Percentiles rank a stretch among this genome's conserved stretches.
Evolutionary conservation across 169 alveolate genomes (phyloP).

Genomic region (Theileria orientalis): DNA sequence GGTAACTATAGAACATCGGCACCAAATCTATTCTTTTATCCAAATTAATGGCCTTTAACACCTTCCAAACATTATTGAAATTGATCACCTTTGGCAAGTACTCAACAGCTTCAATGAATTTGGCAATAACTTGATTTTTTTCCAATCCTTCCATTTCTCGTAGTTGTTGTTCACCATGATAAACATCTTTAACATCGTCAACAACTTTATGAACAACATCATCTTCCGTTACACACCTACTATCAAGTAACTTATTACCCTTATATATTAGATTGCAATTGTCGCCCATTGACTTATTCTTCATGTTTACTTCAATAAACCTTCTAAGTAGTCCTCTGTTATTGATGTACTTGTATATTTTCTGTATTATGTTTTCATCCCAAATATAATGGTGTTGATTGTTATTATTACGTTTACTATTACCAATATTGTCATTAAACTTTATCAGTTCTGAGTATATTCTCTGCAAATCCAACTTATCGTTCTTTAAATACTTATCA

Average conservation of each 20-base stretch:
- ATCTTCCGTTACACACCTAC: not conserved
- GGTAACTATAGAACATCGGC: conserved; percentile 11
- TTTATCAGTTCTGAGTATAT: not conserved
- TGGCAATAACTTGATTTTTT: not conserved
- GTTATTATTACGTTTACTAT: not conserved
- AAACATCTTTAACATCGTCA: not conserved
- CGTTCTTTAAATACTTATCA: not conserved
- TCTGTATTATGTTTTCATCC: not conserved
- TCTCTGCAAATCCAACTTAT: conserved; percentile 7
- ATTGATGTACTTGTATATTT: not conserved
- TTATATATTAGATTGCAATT: no score
- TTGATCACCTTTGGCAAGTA: conserved; percentile 10
- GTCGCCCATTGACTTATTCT: not conserved
- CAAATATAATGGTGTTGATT: not conserved
- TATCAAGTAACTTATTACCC: not conserved
- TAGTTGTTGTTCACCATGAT: no score
- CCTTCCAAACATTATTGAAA: conserved; percentile 3
- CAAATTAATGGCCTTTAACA: not conserved
- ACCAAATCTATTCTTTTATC: not conserved
- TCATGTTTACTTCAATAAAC: not conserved
- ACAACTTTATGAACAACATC: not conserved
- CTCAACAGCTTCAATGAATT: not conserved
- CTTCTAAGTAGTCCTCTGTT: not conserved
- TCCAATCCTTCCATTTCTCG: not conserved
- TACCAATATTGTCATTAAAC: not conserved